Base-by-base conservation (phyloP, 2,329 filamentous ascomycete genomes). In the Lachnellula hyalina region DNA sequence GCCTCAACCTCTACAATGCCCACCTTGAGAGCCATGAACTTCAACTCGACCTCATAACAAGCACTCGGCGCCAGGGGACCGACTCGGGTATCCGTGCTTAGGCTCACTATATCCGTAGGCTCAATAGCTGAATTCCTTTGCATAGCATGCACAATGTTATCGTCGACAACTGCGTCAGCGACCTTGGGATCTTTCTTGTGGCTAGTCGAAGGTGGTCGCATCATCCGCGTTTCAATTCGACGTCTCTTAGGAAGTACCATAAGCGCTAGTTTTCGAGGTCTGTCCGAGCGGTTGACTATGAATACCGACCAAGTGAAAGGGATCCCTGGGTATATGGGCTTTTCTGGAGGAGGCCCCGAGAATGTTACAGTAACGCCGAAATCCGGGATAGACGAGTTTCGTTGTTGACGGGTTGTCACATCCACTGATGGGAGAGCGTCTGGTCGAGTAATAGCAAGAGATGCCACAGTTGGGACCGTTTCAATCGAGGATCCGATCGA, bases 321-420 rank as follows among this genome's bases (percentile, higher is more conserved):
- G 46, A 88, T 78, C 38, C 86, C 86, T 0, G 84, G 79, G 54
- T 75, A 77, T 23, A 89, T 75, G 51, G 78, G 75, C 15, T 85
- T 74, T 53, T 77, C 74, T 28, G 86, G 73, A 12, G 70, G 57
- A 35, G 87, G 86, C 0, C 81, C 84, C 5, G 80, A 81, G 66
- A 94, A 86, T 41, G 86, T 90, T 73, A 93, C 83, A 36, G 85
- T 89, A 54, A 93, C 81, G 55, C 87, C 87, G 49, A 89, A 81
- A 56, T 86, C 80, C 3, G 79, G 78, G 40, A 82, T 68, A 49
- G 74, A 64, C 47, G 75, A 70, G 71, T 73, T 53, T 69, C 68
- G 47, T 75, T 74, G 58, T 21, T 67, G 65, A n/a, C 60, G 63
- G 17, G 60, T 65, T 49, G 53, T 79, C 72, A 82, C 77, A 63